Evolutionary conservation across 768 basidiomycete species (phyloP), one percentile per base, ranked within the genome.

Genomic region (Trametes maxima): DNA sequence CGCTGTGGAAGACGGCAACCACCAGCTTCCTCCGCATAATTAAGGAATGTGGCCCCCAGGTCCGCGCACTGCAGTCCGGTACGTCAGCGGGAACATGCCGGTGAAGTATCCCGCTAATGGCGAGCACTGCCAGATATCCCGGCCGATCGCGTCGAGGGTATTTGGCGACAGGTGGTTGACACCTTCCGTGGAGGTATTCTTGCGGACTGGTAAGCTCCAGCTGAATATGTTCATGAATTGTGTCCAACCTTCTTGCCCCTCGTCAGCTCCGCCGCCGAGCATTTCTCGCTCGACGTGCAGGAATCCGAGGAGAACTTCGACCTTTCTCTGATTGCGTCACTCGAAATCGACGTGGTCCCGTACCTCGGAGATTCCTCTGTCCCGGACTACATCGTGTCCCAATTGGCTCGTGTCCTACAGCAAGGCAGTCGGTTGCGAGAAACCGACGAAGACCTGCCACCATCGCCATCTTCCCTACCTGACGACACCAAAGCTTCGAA

Each of bases 1-100:
- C 95, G 0, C 76, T 99, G 2, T 98, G 96, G 96, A 95, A 95
- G 76, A 95, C 94, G 0, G 95, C 94, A n/a, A 94, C 90, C 2
- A 83, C 80, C 14, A 86, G 80, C 68, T 93, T 93, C 73, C 76
- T 95, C 68, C 78, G 79, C 14, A 81, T 92, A 35, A 87, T 92
- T 45, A 89, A 85, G 58, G 88, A 89, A 60, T 85, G 85, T 65
- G 78, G 82, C 1, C 63, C 71, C 24, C 82, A 81, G 57, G 75
- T 93, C 52, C 75, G 83, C 60, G 64, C 64, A 3, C 71, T 89
- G 21, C 83, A 77, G 17, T 69, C 79, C 58, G 78, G 89, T 88
- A 42, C 51, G 78, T 67, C 17, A 40, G 11, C n/a, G 17, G 16
- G 10, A 17, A 7, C 40, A 3, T 14, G 28, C 55, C 8, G 48